Percentiles rank a stretch among this genome's conserved stretches.
Evolutionary conservation across 192 early-diverging fungal genomes (phyloP).

Genomic region (Entomortierella beljakovae): DNA sequence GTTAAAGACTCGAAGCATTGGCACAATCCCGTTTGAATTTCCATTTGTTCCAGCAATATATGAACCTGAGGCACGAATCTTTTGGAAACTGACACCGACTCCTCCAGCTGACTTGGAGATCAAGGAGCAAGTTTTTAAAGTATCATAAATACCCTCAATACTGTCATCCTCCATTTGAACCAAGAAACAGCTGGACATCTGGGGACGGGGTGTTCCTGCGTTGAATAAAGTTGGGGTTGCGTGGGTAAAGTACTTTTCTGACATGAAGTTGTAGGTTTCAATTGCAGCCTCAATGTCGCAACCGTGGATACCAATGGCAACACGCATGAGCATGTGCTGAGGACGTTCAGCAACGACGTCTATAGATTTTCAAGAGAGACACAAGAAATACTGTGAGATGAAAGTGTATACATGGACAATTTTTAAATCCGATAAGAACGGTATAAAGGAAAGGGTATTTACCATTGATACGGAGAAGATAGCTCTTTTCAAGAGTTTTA

Average conservation of each 20-base stretch:
- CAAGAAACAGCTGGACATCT: slow-evolving; percentile 94
- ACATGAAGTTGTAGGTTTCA: slow-evolving; percentile 94
- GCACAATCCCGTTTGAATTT: slow-evolving; percentile 94
- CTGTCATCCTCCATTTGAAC: slow-evolving; percentile 94
- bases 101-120: slow-evolving; percentile 98
- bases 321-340: slow-evolving; percentile 98
- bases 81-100: slow-evolving; percentile 95
- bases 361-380: neutral
- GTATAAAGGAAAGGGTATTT: slow-evolving; percentile 6
- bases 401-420: no score
- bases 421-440: no score
- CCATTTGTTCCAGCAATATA: slow-evolving; percentile 99
- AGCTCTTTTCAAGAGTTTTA: slow-evolving; percentile 96
- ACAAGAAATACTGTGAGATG: no score
- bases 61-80: slow-evolving; percentile 92
- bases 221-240: slow-evolving; percentile 98
- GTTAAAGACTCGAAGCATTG: slow-evolving; percentile 98
- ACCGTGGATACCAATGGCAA: slow-evolving; percentile 97
- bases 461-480: slow-evolving; percentile 87
- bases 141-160: slow-evolving; percentile 99
- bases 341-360: slow-evolving; percentile 86
- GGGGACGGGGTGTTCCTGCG: slow-evolving; percentile 95
- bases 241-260: slow-evolving; percentile 95
- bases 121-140: slow-evolving; percentile 92
- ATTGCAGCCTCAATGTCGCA: slow-evolving; percentile 87